Conservation (phyloP, 2,329 filamentous ascomycete genomes). For the Cercospora nicotianae region DNA sequence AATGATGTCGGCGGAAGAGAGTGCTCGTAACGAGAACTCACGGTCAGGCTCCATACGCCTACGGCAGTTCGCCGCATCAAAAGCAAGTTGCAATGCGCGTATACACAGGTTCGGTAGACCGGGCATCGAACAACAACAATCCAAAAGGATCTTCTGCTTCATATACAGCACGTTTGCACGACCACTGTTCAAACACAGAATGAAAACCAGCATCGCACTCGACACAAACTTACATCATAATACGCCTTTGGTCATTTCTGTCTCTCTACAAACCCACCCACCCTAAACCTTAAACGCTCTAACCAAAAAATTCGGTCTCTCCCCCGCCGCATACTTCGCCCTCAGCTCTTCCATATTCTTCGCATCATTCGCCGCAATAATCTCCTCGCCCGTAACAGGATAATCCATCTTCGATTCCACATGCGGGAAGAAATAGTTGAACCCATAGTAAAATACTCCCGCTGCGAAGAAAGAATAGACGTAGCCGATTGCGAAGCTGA, state of each 20-base stretch:
- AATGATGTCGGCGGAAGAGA: too few relatives aligned
- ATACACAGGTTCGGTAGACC: not conserved
- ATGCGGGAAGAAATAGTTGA: slow-evolving; percentile 48
- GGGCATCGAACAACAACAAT: not conserved
- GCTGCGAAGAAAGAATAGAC: slow-evolving; percentile 41
- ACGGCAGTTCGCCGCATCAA: too few relatives aligned
- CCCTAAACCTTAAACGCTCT: slow-evolving; percentile 29
- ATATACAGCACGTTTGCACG: too few relatives aligned
- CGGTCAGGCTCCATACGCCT: too few relatives aligned
- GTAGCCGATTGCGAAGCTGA: slow-evolving; percentile 44
- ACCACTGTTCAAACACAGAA: not conserved
- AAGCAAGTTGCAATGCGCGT: too few relatives aligned
- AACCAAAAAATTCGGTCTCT: slow-evolving; percentile 28
- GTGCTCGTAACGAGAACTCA: too few relatives aligned
- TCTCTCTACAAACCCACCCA: not conserved
- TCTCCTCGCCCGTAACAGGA: slow-evolving; percentile 65
- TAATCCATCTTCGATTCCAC: slow-evolving; percentile 86
- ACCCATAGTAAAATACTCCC: slow-evolving; percentile 39
- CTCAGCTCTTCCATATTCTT: slow-evolving; percentile 31
- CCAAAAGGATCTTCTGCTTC: too few relatives aligned
- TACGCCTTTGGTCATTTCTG: not conserved
- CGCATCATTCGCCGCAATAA: slow-evolving; percentile 40
- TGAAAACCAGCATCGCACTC: not conserved
- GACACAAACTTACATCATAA: not conserved
- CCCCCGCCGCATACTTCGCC: slow-evolving; percentile 25